Evolutionary conservation across 2,329 filamentous ascomycete genomes (phyloP).

Genomic region (Scopulariopsis brevicaulis): DNA sequence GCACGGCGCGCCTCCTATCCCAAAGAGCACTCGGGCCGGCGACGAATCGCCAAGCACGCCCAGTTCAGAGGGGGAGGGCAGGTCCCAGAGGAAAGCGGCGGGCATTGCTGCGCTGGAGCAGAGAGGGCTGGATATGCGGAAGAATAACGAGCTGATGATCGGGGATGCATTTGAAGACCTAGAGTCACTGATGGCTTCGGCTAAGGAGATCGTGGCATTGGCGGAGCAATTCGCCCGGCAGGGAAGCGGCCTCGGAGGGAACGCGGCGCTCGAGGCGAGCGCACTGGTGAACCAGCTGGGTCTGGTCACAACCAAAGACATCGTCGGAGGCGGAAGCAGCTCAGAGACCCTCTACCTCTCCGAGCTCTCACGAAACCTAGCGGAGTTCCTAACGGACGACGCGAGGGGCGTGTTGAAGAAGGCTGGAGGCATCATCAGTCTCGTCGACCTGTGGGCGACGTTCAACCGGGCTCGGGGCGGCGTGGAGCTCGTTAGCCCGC

Average conservation of each 20-base stretch:
- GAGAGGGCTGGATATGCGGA: constrained; percentile 70
- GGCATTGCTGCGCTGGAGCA: constrained; percentile 91
- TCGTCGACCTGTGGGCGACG: constrained; percentile 87
- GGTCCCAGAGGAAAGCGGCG: constrained; percentile 46
- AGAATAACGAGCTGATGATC: constrained; percentile 88
- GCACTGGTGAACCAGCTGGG: constrained; percentile 65
- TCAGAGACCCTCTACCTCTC: constrained; percentile 82
- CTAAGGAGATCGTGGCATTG: constrained; percentile 88
- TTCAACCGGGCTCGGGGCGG: constrained; percentile 91
- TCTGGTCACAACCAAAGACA: constrained; percentile 89
- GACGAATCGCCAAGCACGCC: constrained; percentile 14
- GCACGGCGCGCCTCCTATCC: constrained; percentile 78
- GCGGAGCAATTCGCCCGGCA: constrained; percentile 78
- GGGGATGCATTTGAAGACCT: constrained; percentile 92
- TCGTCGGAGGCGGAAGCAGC: constrained; percentile 64
- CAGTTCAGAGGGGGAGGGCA: background rate
- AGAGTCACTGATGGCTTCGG: constrained; percentile 92
- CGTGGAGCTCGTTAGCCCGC: constrained; percentile 84
- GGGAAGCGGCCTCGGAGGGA: constrained; percentile 43
- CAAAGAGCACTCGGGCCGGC: constrained; percentile 41
- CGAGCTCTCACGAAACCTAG: constrained; percentile 72
- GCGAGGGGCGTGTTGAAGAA: constrained; percentile 63
- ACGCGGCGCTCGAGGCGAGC: constrained; percentile 57
- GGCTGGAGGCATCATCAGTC: constrained; percentile 77
- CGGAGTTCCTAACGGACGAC: constrained; percentile 84